Percentiles rank a stretch among this genome's conserved stretches.
Conservation (phyloP, 257 asterid species). For the Nicotiana tomentosiformis region DNA sequence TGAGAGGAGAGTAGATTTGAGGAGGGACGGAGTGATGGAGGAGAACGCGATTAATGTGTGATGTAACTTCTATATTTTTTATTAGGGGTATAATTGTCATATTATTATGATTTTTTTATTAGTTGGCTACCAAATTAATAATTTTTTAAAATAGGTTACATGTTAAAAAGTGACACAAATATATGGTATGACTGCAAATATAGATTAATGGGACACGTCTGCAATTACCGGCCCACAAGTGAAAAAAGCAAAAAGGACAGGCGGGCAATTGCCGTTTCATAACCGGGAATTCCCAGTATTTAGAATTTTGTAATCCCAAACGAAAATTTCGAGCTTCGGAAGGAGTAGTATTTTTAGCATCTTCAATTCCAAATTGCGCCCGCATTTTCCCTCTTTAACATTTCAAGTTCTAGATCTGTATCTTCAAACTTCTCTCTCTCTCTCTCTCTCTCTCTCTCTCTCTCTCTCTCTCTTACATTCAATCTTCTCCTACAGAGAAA, state of each 20-base stretch:
- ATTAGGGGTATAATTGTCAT: no score
- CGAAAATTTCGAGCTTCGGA: neutral
- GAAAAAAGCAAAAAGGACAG: neutral
- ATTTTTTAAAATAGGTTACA: no score
- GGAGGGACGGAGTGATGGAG: no score
- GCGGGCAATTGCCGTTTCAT: neutral
- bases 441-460: neutral
- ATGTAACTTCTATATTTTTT: no score
- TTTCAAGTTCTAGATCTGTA: conserved; percentile 4
- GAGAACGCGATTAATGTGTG: no score
- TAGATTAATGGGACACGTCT: no score
- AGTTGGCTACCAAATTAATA: no score
- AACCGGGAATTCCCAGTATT: neutral
- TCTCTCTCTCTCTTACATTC: neutral
- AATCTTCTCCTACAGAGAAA: no score
- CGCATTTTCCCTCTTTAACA: neutral
- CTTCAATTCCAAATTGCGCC: conserved; percentile 4
- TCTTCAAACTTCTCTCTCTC: neutral
- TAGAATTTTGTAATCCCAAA: neutral
- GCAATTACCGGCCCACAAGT: neutral
- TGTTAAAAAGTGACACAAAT: no score
- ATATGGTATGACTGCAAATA: no score
- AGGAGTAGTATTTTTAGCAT: neutral
- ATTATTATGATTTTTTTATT: no score
- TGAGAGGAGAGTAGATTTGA: no score